A percentile compares a stretch with the other conserved stretches of the same genome.
These are phyloP conservation scores for Calonectria pseudoturangicola DNA, from an alignment of 2,329 filamentous ascomycete species.

Conservation along the genomic window DNA sequence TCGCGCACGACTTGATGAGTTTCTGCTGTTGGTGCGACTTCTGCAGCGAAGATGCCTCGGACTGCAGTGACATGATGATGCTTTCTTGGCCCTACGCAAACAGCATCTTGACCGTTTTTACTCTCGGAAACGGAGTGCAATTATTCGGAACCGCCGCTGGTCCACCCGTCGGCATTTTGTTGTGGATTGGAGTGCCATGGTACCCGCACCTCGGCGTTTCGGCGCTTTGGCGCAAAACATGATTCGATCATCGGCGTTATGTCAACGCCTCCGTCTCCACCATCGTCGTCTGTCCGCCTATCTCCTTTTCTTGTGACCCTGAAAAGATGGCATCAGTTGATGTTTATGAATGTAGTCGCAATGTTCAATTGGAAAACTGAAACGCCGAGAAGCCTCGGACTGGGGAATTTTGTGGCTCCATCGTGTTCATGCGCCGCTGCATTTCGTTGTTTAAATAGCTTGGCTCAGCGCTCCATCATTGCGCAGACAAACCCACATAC, in stretches of 20 bases:
- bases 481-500: not conserved
- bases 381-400: slow-evolving; percentile 22
- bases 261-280: slow-evolving; percentile 7
- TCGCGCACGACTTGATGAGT: slow-evolving; percentile 26
- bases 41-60: slow-evolving; percentile 1
- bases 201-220: slow-evolving; percentile 28
- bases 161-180: slow-evolving; percentile 21
- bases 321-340: slow-evolving; percentile 19
- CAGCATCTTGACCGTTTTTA: not conserved
- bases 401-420: slow-evolving; percentile 14
- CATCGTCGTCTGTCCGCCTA: not conserved
- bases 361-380: not conserved
- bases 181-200: not conserved
- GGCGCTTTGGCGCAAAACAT: slow-evolving; percentile 16
- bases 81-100: not conserved
- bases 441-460: slow-evolving; percentile 15
- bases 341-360: not conserved
- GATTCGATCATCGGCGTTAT: slow-evolving; percentile 14
- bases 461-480: not conserved
- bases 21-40: slow-evolving; percentile 13
- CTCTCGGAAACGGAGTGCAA: slow-evolving; percentile 1
- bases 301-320: slow-evolving; percentile 3
- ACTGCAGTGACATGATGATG: not conserved
- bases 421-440: not conserved
- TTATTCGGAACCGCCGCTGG: slow-evolving; percentile 13